Base-by-base conservation (phyloP, 108 stramenopile species). In the Cyclotella kingstonii region DNA sequence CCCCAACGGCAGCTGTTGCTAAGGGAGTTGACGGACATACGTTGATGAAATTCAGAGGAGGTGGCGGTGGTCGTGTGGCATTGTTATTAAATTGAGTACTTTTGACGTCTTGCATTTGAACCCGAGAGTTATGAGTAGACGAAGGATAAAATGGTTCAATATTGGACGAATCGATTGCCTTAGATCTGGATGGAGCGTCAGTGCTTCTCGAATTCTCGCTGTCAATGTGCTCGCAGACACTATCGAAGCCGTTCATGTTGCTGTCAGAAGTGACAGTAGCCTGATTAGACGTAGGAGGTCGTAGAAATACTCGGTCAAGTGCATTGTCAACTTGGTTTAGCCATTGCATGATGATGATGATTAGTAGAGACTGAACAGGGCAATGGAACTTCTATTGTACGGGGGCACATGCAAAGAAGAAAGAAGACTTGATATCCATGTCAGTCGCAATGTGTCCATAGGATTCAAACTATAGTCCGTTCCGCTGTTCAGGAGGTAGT, bases 321-420 rank as follows among this genome's bases (percentile, higher is more conserved):
- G 73, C 68, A 41, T 75, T 68, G 54, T 79, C 78, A 51, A 79
- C 52, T 63, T 69, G 70, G 43, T 79, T 79, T 34, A 79, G 68
- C 78, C 78, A 79, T 43, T 73, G 70, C 76, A 77, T 77, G 28
- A 23, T 65, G 15, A 17, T 50, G 49, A n/a, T n/a, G n/a, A n/a
- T n/a, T n/a, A n/a, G n/a, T n/a, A n/a, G n/a, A n/a, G n/a, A n/a
- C n/a, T n/a, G n/a, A n/a, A n/a, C n/a, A n/a, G n/a, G n/a, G n/a
- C n/a, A n/a, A n/a, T n/a, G n/a, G n/a, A n/a, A n/a, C n/a, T n/a
- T n/a, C n/a, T n/a, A n/a, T n/a, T n/a, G n/a, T n/a, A n/a, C n/a
- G n/a, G n/a, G n/a, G n/a, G n/a, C n/a, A n/a, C n/a, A n/a, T n/a
- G n/a, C n/a, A n/a, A n/a, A n/a, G n/a, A n/a, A n/a, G n/a, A n/a